phyloP scores from a whole-genome alignment of 1,284 basidiomycete species.

The Trichosporon ovoides region DNA sequence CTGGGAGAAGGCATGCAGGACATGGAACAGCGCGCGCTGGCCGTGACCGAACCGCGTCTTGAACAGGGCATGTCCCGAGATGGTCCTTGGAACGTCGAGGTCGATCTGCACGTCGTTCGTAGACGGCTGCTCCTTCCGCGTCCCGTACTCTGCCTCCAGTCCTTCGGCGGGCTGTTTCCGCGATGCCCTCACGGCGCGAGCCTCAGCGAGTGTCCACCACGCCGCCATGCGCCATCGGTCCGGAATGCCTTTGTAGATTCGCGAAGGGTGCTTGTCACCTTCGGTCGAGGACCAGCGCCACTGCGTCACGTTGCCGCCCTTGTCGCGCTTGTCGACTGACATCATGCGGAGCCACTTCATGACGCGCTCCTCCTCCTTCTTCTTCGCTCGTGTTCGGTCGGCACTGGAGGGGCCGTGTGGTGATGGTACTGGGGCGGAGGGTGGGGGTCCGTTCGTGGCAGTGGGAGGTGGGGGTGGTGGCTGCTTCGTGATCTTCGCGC shows the following conservation, averaged over 20 bases:
- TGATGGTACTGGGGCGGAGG: slow-evolving; percentile 14
- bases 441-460: not conserved
- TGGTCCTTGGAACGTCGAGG: slow-evolving; percentile 93
- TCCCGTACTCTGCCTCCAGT: slow-evolving; percentile 55
- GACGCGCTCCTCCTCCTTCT: slow-evolving; percentile 66
- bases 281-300: slow-evolving; percentile 63
- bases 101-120: slow-evolving; percentile 96
- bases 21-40: slow-evolving; percentile 89
- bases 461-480: not conserved
- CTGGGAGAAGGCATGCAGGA: slow-evolving; percentile 85
- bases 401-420: slow-evolving; percentile 8
- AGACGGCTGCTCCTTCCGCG: slow-evolving; percentile 67
- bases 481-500: not conserved
- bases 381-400: slow-evolving; percentile 18
- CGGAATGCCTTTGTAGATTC: slow-evolving; percentile 89
- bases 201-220: slow-evolving; percentile 69
- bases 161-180: slow-evolving; percentile 20
- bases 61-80: slow-evolving; percentile 90
- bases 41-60: slow-evolving; percentile 92
- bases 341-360: slow-evolving; percentile 88
- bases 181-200: slow-evolving; percentile 29
- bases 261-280: slow-evolving; percentile 55
- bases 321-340: slow-evolving; percentile 57
- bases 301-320: slow-evolving; percentile 66
- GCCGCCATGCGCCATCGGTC: slow-evolving; percentile 91